Percentiles rank a stretch among this genome's conserved stretches.
phyloP scores from a whole-genome alignment of 2,329 filamentous ascomycete species.

The Calonectria honghensis region DNA sequence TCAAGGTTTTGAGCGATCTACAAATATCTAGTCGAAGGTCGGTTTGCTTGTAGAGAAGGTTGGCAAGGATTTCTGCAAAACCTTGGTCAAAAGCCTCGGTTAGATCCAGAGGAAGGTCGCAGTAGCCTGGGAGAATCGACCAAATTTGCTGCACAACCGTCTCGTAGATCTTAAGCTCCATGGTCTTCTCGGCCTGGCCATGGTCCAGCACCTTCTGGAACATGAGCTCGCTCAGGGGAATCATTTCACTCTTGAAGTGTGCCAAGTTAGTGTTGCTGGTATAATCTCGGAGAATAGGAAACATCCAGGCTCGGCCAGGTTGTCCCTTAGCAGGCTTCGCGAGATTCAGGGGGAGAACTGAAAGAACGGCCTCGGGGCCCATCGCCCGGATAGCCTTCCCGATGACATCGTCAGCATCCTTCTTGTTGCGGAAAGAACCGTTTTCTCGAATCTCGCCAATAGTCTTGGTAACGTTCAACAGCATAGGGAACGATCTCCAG shows the following conservation, averaged over 20 bases:
- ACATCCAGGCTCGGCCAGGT: constrained; percentile 93
- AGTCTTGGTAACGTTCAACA: constrained; percentile 83
- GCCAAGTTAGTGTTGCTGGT: constrained; percentile 90
- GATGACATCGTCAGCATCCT: constrained; percentile 93
- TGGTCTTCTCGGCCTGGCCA: constrained; percentile 88
- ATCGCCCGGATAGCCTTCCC: constrained; percentile 91
- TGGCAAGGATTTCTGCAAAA: constrained; percentile 93
- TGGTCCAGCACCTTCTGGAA: constrained; percentile 93
- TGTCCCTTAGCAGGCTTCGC: constrained; percentile 84
- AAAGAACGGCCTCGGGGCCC: constrained; percentile 89
- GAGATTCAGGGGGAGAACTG: constrained; percentile 90
- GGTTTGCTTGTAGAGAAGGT: constrained; percentile 93
- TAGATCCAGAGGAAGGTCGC: constrained; percentile 90
- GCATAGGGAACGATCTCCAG: constrained; percentile 88
- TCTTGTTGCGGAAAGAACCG: constrained; percentile 93
- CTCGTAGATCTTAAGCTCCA: constrained; percentile 98
- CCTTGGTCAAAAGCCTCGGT: constrained; percentile 85
- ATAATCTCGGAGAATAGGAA: constrained; percentile 92
- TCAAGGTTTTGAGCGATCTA: constrained; percentile 87
- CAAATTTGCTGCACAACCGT: constrained; percentile 97
- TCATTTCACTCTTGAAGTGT: constrained; percentile 90
- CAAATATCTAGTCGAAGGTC: constrained; percentile 92
- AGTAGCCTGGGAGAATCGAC: constrained; percentile 95
- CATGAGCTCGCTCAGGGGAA: constrained; percentile 91
- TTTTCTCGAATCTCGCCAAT: constrained; percentile 92